Base-by-base conservation (phyloP, 2,329 filamentous ascomycete species). In the Trichoderma hamatum region DNA sequence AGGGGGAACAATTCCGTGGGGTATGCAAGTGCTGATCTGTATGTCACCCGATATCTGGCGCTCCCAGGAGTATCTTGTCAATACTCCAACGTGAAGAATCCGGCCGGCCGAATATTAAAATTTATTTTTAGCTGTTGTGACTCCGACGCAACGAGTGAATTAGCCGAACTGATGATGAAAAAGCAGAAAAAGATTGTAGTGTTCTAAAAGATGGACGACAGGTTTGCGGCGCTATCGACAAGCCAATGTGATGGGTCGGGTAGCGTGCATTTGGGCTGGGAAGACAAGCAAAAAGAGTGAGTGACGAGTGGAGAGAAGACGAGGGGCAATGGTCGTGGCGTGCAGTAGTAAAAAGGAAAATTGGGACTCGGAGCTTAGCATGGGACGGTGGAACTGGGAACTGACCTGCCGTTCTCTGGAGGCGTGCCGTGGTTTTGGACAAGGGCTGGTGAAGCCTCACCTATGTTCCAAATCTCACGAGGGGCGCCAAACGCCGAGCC, bases 231-330 rank as follows among this genome's bases (percentile, higher is more conserved):
- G 69, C 69, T 70, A 70, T 70, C 58, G 69, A 66, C 69, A 54
- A 69, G 69, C 69, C 69, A 68, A 70, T 65, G 69, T 68, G 64
- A 70, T 51, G 65, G 69, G 68, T 62, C 49, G 51, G 58, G 68
- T 67, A 68, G 68, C 64, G 49, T 70, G 68, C 63, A 70, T 70
- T 58, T 60, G 68, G 64, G 56, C 64, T 67, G 64, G 56, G 36
- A 67, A 34, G 63, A 36, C 34, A 39, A 62, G 56, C 46, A 46
- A 43, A 68, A 65, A 67, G 55, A 70, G 34, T 52, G 68, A 63
- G 65, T 63, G 66, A 61, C 46, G 46, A 68, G 58, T 62, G 58
- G 63, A 67, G 64, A 70, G 56, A 68, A 32, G 64, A 70, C 43
- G 68, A 49, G 68, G 61, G 54, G 56, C 55, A 62, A 28, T 46